phyloP scores from a whole-genome alignment of 2,329 filamentous ascomycete species.

The Colletotrichum somersetense region DNA sequence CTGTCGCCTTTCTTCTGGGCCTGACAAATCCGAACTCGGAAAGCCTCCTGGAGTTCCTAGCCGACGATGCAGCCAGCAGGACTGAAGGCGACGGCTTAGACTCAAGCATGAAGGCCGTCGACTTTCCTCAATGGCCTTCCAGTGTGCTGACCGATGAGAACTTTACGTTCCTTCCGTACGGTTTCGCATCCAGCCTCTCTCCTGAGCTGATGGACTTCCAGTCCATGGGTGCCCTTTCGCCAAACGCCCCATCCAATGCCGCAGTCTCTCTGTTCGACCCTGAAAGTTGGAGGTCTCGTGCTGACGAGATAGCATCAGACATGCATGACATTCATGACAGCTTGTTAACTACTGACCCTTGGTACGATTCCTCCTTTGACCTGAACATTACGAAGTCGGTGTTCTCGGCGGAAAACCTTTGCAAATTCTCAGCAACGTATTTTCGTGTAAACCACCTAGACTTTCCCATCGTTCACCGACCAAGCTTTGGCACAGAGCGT shows the following conservation, averaged over 20 bases:
- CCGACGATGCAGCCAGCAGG: constrained; percentile 34
- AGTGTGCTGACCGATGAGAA: constrained; percentile 28
- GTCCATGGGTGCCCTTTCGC: neutral
- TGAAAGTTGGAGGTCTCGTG: neutral
- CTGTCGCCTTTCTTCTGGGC: constrained; percentile 46
- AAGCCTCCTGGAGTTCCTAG: constrained; percentile 44
- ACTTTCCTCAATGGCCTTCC: neutral
- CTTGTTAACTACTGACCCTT: constrained; percentile 35
- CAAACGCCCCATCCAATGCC: neutral
- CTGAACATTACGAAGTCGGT: constrained; percentile 36
- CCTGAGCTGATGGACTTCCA: constrained; percentile 25
- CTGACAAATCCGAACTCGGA: constrained; percentile 46
- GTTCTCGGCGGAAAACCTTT: constrained; percentile 44
- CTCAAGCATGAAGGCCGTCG: constrained; percentile 11
- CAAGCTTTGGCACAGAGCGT: constrained; percentile 43
- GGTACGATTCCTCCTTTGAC: constrained; percentile 41
- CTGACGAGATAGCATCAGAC: constrained; percentile 12
- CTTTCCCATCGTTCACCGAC: constrained; percentile 47
- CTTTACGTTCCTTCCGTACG: constrained; percentile 21
- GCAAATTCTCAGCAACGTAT: constrained; percentile 43
- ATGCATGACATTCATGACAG: constrained; percentile 26
- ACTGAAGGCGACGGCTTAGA: constrained; percentile 33
- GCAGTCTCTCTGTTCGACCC: neutral
- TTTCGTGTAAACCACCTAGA: constrained; percentile 47
- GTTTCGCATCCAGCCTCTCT: constrained; percentile 6